Evolutionary conservation across 257 asterid genomes (phyloP), one percentile per base, ranked within the genome.

Genomic region (Lycium barbarum): DNA sequence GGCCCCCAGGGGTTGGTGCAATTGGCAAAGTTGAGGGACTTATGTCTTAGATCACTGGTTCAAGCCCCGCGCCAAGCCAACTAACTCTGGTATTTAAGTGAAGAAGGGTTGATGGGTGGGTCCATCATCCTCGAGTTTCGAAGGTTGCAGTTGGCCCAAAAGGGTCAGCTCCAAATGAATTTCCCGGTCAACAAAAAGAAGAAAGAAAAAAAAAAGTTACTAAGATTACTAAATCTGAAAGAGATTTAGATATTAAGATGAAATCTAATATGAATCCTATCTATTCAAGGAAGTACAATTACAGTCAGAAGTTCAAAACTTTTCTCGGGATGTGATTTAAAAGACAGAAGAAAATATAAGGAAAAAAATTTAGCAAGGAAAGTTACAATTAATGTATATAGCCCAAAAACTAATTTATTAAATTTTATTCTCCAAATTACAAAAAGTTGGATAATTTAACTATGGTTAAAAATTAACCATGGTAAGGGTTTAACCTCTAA

Each of bases 381-480:
- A 86, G 85, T 55, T 83, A 11, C 81, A 88, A 54, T 87, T 62
- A 85, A 81, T 47, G 67, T 38, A 88, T 80, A 72, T 10, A 79
- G 14, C 63, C 79, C 36, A 67, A 67, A 38, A 11, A 83, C 45
- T 87, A 11, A 54, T 79, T 38, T 53, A 35, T 51, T 13, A 22
- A 73, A 80, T 40, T 66, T 26, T 45, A 66, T 84, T 38, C 22
- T 74, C 85, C 81, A 65, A 71, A 80, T 85, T 84, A 65, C 18
- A 53, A 53, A 43, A 80, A 59, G 68, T 49, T 26, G 63, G 47
- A 17, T 40, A 88, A 72, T 88, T 83, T 84, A 89, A 89, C 89
- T 86, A 87, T 15, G 72, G 84, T 87, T 59, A 87, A n/a, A 85
- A 71, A 84, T 73, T 85, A 90, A 89, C 90, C 88, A 86, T 49